These are phyloP conservation scores for Cynara cardunculus DNA, from an alignment of 129 eudicot species.

Conservation along the genomic window DNA sequence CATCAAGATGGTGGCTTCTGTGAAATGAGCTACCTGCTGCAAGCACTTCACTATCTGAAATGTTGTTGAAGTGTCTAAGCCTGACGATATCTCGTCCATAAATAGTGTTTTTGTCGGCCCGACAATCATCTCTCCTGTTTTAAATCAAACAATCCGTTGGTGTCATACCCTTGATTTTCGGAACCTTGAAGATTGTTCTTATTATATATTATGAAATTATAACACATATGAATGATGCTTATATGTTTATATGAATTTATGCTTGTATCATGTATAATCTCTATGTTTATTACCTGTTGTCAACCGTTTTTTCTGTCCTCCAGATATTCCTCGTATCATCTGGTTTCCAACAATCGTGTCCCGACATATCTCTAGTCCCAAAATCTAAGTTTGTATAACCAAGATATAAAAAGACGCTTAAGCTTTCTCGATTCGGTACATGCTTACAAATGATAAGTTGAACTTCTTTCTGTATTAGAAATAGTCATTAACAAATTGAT, in stretches of 20 bases:
- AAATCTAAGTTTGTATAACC: constrained; percentile 17
- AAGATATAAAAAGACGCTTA: not conserved
- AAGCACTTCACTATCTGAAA: constrained; percentile 88
- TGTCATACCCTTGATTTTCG: not conserved
- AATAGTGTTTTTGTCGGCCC: constrained; percentile 80
- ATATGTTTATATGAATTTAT: too few relatives aligned
- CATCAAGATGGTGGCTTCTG: constrained; percentile 75
- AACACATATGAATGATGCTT: not conserved
- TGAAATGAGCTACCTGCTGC: constrained; percentile 80
- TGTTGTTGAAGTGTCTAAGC: constrained; percentile 94
- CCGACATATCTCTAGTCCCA: constrained; percentile 78
- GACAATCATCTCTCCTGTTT: constrained; percentile 82
- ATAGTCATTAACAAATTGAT: not conserved
- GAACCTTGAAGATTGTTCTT: not conserved
- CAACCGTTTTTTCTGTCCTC: constrained; percentile 85
- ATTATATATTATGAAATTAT: not conserved
- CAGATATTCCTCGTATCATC: constrained; percentile 85
- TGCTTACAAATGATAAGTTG: not conserved
- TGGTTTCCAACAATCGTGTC: constrained; percentile 87
- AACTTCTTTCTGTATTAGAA: not conserved
- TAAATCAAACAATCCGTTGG: not conserved
- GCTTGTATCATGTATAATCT: not conserved
- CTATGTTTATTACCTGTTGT: constrained; percentile 43
- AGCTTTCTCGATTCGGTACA: not conserved
- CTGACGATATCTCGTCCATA: constrained; percentile 98